phyloP scores from a whole-genome alignment of 2,329 filamentous ascomycete species.

The Aureobasidium melanogenum region DNA sequence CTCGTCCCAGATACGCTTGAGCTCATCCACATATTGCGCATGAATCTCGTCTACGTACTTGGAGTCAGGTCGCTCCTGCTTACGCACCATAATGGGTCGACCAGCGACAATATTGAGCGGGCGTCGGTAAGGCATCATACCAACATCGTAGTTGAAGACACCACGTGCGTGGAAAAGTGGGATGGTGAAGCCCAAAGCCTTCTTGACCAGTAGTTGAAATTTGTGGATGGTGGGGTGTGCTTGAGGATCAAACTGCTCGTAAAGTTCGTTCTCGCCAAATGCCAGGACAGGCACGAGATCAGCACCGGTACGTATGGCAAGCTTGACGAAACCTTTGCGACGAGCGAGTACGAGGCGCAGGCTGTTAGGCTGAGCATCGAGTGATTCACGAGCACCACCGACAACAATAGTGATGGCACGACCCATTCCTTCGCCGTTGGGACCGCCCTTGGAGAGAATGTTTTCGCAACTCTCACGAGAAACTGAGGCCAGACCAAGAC shows the following conservation, averaged over 20 bases:
- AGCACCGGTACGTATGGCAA: slow-evolving; percentile 84
- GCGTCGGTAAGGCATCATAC: slow-evolving; percentile 84
- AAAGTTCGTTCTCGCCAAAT: slow-evolving; percentile 94
- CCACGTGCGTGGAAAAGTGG: slow-evolving; percentile 79
- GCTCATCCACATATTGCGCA: slow-evolving; percentile 64
- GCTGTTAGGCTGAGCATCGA: slow-evolving; percentile 73
- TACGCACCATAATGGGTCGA: slow-evolving; percentile 62
- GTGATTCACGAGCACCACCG: slow-evolving; percentile 82
- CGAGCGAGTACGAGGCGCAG: slow-evolving; percentile 71
- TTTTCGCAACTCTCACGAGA: slow-evolving; percentile 90
- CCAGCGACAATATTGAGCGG: slow-evolving; percentile 87
- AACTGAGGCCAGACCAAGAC: slow-evolving; percentile 79
- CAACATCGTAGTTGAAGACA: slow-evolving; percentile 96
- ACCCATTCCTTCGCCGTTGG: slow-evolving; percentile 74
- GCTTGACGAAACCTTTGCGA: slow-evolving; percentile 87
- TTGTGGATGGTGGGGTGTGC: slow-evolving; percentile 72
- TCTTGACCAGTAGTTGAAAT: slow-evolving; percentile 75
- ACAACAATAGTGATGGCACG: slow-evolving; percentile 95
- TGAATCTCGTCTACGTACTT: slow-evolving; percentile 76
- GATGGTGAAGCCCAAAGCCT: slow-evolving; percentile 81
- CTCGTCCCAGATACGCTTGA: slow-evolving; percentile 63
- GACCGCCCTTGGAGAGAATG: slow-evolving; percentile 68
- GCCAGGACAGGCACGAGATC: slow-evolving; percentile 86
- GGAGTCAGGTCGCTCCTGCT: slow-evolving; percentile 56
- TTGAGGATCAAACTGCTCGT: slow-evolving; percentile 75